Evolutionary conservation across 768 basidiomycete genomes (phyloP).

Genomic region (Phaeolepiota aurea): DNA sequence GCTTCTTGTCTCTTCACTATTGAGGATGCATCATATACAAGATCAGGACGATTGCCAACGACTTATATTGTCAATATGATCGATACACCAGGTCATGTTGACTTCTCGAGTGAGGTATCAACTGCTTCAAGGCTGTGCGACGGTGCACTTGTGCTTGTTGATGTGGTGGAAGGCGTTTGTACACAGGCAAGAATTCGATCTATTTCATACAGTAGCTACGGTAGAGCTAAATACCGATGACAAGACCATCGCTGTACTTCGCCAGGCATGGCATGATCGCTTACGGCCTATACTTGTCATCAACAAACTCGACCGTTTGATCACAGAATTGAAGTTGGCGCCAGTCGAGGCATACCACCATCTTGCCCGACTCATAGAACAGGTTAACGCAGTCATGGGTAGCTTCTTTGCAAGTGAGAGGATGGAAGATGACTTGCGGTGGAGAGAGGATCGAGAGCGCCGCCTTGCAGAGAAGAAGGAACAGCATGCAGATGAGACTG

Average conservation of each 20-base stretch:
- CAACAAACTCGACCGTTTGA: constrained; percentile 92
- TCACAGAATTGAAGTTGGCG: constrained; percentile 87
- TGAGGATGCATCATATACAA: constrained; percentile 21
- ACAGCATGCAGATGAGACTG: constrained; percentile 54
- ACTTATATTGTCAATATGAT: constrained; percentile 92
- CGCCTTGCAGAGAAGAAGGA: constrained; percentile 74
- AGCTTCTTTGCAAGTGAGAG: constrained; percentile 90
- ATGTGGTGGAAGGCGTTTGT: constrained; percentile 96
- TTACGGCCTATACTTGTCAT: constrained; percentile 89
- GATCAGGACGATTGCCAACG: constrained; percentile 45
- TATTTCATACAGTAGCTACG: neutral
- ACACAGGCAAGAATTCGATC: constrained; percentile 55
- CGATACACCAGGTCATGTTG: constrained; percentile 98
- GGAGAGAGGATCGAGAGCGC: constrained; percentile 87
- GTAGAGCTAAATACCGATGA: no score
- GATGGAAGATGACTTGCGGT: constrained; percentile 93
- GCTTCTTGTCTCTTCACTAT: constrained; percentile 3
- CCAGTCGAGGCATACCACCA: constrained; percentile 94
- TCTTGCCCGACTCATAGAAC: constrained; percentile 86
- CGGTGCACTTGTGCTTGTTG: constrained; percentile 91
- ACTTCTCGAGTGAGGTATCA: constrained; percentile 96
- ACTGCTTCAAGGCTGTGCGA: constrained; percentile 91
- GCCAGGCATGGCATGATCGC: constrained; percentile 90
- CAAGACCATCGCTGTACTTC: constrained; percentile 89
- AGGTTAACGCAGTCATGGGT: constrained; percentile 98